Conservation (phyloP, 208 protist genomes). For the Trypanosomatidae sp. region DNA sequence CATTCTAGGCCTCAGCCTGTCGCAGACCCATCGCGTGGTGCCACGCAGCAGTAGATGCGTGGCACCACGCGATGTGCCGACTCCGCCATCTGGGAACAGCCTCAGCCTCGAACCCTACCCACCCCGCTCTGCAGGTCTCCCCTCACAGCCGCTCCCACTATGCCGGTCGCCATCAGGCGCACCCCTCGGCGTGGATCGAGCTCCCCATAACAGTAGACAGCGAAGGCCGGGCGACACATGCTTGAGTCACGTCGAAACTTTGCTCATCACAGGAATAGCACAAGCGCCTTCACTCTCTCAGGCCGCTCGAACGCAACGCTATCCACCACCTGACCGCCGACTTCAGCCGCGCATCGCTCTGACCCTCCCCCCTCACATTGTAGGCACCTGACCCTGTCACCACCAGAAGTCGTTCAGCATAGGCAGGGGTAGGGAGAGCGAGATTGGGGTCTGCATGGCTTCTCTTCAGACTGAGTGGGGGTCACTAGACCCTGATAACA, state of each 20-base stretch:
- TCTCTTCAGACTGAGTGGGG: background rate
- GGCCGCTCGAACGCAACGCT: background rate
- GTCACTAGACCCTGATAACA: background rate
- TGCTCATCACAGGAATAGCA: background rate
- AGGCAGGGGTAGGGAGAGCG: background rate
- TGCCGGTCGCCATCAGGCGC: background rate
- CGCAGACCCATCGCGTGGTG: background rate
- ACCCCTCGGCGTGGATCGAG: background rate
- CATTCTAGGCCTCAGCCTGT: background rate
- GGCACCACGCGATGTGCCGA: background rate
- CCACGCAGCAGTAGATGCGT: background rate
- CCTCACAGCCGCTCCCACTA: background rate
- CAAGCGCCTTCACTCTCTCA: background rate
- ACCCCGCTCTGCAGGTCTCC: background rate
- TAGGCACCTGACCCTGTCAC: background rate
- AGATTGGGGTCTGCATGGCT: background rate
- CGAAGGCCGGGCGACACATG: background rate
- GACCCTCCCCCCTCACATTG: background rate
- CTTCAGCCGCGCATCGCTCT: background rate
- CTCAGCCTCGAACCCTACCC: background rate
- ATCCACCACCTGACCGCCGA: background rate
- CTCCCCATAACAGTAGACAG: background rate
- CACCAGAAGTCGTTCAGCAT: background rate
- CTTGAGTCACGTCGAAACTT: background rate
- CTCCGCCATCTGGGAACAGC: background rate